phyloP scores from a whole-genome alignment of 805 yeast genomes.

The Pichia heedii region DNA sequence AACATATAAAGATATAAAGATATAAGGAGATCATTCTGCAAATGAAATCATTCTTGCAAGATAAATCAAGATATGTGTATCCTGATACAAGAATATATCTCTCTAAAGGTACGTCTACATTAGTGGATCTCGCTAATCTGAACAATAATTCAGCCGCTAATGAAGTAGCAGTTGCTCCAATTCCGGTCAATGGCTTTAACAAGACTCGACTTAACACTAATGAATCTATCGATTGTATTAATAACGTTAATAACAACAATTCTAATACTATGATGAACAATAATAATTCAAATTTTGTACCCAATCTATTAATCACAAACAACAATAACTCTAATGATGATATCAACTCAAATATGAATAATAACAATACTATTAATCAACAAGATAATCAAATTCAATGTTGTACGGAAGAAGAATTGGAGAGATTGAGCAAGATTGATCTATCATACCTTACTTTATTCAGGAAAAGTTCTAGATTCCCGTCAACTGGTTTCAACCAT shows the following conservation, averaged over 20 bases:
- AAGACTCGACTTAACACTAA: no score
- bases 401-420: neutral
- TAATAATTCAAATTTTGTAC: no score
- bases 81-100: slow-evolving; percentile 1
- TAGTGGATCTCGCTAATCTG: neutral
- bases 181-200: no score
- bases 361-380: neutral
- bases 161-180: neutral
- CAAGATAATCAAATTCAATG: neutral
- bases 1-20: no score
- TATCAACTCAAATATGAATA: neutral
- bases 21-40: no score
- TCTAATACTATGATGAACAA: no score
- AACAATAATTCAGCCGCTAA: neutral
- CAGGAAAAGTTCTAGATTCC: slow-evolving; percentile 34
- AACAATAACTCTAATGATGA: neutral
- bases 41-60: neutral
- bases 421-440: slow-evolving; percentile 19
- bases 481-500: slow-evolving; percentile 40
- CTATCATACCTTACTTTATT: slow-evolving; percentile 50
- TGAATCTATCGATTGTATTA: no score
- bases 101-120: neutral
- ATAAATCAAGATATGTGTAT: neutral
- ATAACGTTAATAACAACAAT: no score
- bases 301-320: neutral